Base-by-base conservation (phyloP, 345 rosid genomes). In the Brassica juncea region DNA sequence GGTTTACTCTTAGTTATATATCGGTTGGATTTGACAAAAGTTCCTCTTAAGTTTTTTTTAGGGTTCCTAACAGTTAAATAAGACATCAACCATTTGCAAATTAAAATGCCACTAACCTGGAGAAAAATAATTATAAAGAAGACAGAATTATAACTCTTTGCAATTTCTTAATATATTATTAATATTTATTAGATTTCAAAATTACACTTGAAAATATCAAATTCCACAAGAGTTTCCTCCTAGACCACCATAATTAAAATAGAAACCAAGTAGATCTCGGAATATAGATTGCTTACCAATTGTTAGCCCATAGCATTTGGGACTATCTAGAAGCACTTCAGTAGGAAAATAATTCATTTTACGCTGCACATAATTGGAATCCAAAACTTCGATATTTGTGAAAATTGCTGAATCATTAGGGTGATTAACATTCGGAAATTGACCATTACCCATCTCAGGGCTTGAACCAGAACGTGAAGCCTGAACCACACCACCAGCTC, bases 371-470 rank as follows among this genome's bases (percentile, higher is more conserved):
- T 68, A 76, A 2, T 2, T 12, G 5, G 68, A 28, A 76, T 60
- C 0, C 14, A 59, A 30, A 2, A 68, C 34, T 15, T 21, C n/a
- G 8, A 76, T 2, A 60, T 68, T 59, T 19, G 35, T 4, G 32
- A 68, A 68, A 14, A 3, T 0, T 19, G 27, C 61, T 42, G 68
- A 69, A 1, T 9, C 0, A 1, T 0, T 0, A 4, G 2, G 3
- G 2, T 52, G 8, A n/a, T 2, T 2, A 7, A 2, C 1, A 8
- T 14, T 11, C 0, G 66, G 81, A 63, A 77, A 70, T 5, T 35
- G 6, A 5, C 81, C 71, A 70, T 70, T 70, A 70, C 76, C 75
- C 75, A 77, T 62, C 0, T 34, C 49, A 42, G 74, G 74, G 4
- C 69, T 76, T 60, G 4, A 44, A 32, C 69, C 61, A 15, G 59